A percentile compares a stretch with the other conserved stretches of the same genome.
These are phyloP conservation scores for Lepidopterella palustris DNA, from an alignment of 495 filamentous ascomycete genomes.

Conservation along the genomic window DNA sequence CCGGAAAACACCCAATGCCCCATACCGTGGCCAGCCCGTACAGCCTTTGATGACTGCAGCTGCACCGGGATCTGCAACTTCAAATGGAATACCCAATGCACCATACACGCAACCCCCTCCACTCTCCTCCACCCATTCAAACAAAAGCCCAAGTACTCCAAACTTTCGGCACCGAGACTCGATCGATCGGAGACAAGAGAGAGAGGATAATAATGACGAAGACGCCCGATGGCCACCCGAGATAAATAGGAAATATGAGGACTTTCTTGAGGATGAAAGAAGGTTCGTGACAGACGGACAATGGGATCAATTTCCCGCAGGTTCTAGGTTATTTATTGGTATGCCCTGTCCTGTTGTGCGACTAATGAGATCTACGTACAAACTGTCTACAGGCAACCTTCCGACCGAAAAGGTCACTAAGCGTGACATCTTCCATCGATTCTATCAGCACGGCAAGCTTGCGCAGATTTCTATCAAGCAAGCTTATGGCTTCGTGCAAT, in stretches of 20 bases:
- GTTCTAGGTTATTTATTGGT: slow-evolving; percentile 89
- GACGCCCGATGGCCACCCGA: slow-evolving; percentile 51
- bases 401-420: slow-evolving; percentile 91
- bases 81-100: background rate
- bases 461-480: slow-evolving; percentile 96
- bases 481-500: slow-evolving; percentile 96
- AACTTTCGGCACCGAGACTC: slow-evolving; percentile 23
- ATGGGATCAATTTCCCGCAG: slow-evolving; percentile 87
- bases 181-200: slow-evolving; percentile 21
- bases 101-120: slow-evolving; percentile 9
- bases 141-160: slow-evolving; percentile 33
- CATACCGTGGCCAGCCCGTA: slow-evolving; percentile 42
- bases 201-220: slow-evolving; percentile 21
- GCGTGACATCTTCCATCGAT: slow-evolving; percentile 83
- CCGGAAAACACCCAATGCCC: slow-evolving; percentile 40
- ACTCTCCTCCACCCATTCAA: slow-evolving; percentile 35
- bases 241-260: slow-evolving; percentile 69
- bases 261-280: slow-evolving; percentile 73
- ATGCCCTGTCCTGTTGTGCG: slow-evolving; percentile 36
- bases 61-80: slow-evolving; percentile 35
- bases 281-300: slow-evolving; percentile 78
- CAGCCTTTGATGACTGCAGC: slow-evolving; percentile 45
- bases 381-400: slow-evolving; percentile 64
- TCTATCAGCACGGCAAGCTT: slow-evolving; percentile 76
- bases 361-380: background rate